Evolutionary conservation across 768 basidiomycete species (phyloP), one percentile per base, ranked within the genome.

Genomic region (Lactarius sanguifluus): DNA sequence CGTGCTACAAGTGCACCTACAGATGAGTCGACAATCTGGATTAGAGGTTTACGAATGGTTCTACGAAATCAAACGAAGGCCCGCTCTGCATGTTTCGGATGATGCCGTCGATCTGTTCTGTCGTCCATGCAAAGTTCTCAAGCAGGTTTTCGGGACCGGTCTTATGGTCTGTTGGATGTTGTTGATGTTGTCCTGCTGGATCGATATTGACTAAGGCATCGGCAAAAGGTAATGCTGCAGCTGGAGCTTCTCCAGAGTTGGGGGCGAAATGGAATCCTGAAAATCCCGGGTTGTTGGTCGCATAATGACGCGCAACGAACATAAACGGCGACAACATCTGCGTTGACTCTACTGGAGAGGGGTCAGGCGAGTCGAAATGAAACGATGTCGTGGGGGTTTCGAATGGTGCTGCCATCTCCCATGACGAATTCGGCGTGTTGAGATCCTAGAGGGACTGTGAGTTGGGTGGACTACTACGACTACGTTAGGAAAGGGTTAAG

Each of bases 341-440:
- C 12, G 61, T 58, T 40, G 40, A 40, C 8, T 4, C 47, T 43
- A 36, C 30, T 32, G 65, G 65, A 54, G 61, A 66, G 8, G 57
- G 65, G 52, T 66, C 65, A 12, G 65, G 57, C 10, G 65, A 62
- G 58, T 66, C 65, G 40, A 52, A 66, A 62, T 66, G 61, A 59
- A 62, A 36, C 40, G 65, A 36, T 13, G 40, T 1, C 50, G 61
- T 23, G 23, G 55, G 47, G 7, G 15, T n/a, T n/a, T 58, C 57
- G 5, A 36, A 47, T 25, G 61, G 23, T 47, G 15, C 6, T 47
- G 20, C 9, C 15, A 41, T 15, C 47, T 52, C 38, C 50, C 50
- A 55, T 6, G 41, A 52, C 23, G 45, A 56, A 50, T 61, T 62
- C 7, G 47, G 30, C 5, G 57, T 10, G 15, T 16, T 16, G 34